phyloP scores from a whole-genome alignment of 2,329 filamentous ascomycete genomes.

The Neofusicoccum laricinum region DNA sequence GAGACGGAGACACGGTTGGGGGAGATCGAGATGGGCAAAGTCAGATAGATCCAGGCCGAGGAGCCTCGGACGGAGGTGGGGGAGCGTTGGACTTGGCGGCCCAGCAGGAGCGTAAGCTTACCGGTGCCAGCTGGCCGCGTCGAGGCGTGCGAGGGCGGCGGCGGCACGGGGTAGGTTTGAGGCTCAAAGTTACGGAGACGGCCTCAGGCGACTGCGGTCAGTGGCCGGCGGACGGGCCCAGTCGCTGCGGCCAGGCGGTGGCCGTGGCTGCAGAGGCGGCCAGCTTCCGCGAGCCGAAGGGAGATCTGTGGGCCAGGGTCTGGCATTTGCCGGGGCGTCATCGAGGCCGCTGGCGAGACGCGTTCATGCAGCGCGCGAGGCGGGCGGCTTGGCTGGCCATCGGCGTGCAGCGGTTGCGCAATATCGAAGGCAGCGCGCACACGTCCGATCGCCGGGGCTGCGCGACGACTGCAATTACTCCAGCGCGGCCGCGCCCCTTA shows the following conservation, averaged over 20 bases:
- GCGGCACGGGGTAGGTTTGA: neutral
- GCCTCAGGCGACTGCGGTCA: neutral
- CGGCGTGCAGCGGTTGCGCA: neutral
- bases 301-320: neutral
- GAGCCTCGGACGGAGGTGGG: neutral
- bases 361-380: neutral
- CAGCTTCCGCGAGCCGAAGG: constrained; percentile 8
- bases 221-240: neutral
- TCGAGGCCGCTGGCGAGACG: neutral
- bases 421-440: neutral
- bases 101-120: neutral
- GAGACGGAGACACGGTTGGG: neutral
- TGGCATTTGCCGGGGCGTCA: neutral
- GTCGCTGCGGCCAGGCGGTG: neutral
- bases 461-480: no score
- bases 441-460: no score
- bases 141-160: neutral
- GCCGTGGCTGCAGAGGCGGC: neutral
- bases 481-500: neutral
- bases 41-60: neutral
- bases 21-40: neutral
- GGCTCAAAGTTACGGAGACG: neutral
- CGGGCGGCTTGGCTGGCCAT: no score
- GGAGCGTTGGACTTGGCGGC: neutral
- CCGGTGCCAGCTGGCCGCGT: neutral